phyloP scores from a whole-genome alignment of 164 flowering plant species.

The grape (Vitis vinifera) region DNA sequence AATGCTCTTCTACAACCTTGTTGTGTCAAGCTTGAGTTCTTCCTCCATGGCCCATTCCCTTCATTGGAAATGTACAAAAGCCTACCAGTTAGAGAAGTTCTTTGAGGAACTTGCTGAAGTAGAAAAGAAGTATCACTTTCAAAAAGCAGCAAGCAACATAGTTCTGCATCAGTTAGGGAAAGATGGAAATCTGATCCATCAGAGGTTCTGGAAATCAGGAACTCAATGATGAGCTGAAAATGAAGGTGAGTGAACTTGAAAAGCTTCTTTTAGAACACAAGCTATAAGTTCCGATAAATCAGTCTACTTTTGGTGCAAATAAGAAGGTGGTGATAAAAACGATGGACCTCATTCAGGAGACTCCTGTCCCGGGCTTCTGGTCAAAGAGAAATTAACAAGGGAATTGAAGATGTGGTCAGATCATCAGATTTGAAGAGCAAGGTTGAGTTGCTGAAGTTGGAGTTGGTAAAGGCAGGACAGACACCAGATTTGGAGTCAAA shows the following conservation, averaged over 20 bases:
- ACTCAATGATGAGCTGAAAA: conserved; percentile 80
- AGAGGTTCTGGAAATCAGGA: conserved; percentile 60
- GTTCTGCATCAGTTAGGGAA: too few species aligned
- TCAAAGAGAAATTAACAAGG: conserved; percentile 34
- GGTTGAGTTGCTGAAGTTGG: conserved; percentile 55
- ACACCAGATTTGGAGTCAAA: conserved; percentile 43
- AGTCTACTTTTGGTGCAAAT: conserved; percentile 74
- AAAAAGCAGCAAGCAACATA: too few species aligned
- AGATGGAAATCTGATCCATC: too few species aligned
- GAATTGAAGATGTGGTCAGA: conserved; percentile 44
- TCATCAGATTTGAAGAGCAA: conserved; percentile 55
- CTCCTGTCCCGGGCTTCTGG: conserved; percentile 24
- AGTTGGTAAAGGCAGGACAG: conserved; percentile 52
- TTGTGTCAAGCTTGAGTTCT: too few species aligned
- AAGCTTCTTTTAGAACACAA: conserved; percentile 96
- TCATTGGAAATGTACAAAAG: too few species aligned
- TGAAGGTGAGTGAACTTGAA: conserved; percentile 95
- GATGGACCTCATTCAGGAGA: conserved; percentile 17
- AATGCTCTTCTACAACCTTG: too few species aligned
- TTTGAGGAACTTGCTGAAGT: too few species aligned
- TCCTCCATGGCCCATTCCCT: too few species aligned
- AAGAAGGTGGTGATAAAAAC: conserved; percentile 54
- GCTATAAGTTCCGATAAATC: conserved; percentile 80
- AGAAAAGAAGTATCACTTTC: too few species aligned
- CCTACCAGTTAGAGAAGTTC: too few species aligned